Percentiles rank a stretch among this genome's conserved stretches.
phyloP scores from a whole-genome alignment of 768 basidiomycete genomes.

The Pleurotus citrinopileatus region DNA sequence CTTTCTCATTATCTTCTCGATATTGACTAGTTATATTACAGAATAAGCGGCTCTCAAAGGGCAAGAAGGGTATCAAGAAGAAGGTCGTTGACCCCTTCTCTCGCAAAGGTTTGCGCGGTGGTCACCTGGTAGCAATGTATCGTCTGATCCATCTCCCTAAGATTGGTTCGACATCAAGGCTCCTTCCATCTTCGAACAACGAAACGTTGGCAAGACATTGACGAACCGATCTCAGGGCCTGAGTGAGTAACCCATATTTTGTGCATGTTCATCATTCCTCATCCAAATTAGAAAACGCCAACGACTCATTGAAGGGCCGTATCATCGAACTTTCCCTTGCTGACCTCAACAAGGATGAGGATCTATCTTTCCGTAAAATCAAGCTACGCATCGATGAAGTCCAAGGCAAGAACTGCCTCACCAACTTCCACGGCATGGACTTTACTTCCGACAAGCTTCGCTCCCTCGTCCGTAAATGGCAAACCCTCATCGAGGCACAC shows the following conservation, averaged over 20 bases:
- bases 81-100: slow-evolving; percentile 99
- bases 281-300: slow-evolving; percentile 80
- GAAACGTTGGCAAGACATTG: slow-evolving; percentile 97
- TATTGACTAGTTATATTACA: slow-evolving; percentile 28
- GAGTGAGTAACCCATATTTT: slow-evolving; percentile 58
- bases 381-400: slow-evolving; percentile 96
- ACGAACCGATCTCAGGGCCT: slow-evolving; percentile 97
- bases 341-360: slow-evolving; percentile 99
- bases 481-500: slow-evolving; percentile 97
- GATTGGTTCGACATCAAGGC: slow-evolving; percentile 99
- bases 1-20: not conserved
- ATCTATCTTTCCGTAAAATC: slow-evolving; percentile 99
- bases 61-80: slow-evolving; percentile 99
- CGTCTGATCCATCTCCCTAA: slow-evolving; percentile 25
- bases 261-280: slow-evolving; percentile 13
- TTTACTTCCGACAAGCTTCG: slow-evolving; percentile 99
- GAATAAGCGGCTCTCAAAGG: slow-evolving; percentile 98
- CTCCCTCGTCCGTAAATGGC: slow-evolving; percentile 99
- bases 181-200: slow-evolving; percentile 94
- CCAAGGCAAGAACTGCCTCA: slow-evolving; percentile 98
- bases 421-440: slow-evolving; percentile 99
- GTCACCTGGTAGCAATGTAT: not conserved
- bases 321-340: slow-evolving; percentile 94
- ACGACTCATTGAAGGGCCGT: slow-evolving; percentile 96
- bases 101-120: slow-evolving; percentile 77